phyloP scores from a whole-genome alignment of 495 filamentous ascomycete genomes.

The Talaromyces borbonicus region DNA sequence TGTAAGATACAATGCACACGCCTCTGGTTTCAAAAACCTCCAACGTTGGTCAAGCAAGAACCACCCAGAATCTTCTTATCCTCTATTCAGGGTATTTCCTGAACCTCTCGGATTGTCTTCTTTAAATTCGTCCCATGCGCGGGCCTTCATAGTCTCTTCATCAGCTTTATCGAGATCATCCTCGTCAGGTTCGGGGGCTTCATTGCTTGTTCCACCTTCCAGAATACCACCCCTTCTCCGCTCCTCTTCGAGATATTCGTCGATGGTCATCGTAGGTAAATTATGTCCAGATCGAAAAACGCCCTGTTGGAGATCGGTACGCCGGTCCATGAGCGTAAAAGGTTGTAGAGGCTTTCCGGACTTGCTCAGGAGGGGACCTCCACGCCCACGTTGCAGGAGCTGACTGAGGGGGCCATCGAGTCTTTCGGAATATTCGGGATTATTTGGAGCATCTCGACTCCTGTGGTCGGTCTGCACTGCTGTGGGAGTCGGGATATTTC shows the following conservation, averaged over 20 bases:
- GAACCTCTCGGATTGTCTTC: slow-evolving; percentile 83
- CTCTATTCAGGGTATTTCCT: slow-evolving; percentile 80
- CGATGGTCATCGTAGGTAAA: slow-evolving; percentile 93
- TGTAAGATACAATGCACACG: too few relatives aligned
- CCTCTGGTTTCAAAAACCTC: too few relatives aligned
- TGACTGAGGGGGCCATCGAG: slow-evolving; percentile 55
- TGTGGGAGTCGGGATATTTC: slow-evolving; percentile 27
- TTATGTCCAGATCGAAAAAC: slow-evolving; percentile 90
- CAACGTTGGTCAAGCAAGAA: background rate
- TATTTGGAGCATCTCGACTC: slow-evolving; percentile 28
- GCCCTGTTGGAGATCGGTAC: slow-evolving; percentile 66
- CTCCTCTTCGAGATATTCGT: slow-evolving; percentile 95
- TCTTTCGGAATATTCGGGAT: slow-evolving; percentile 59
- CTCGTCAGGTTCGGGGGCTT: slow-evolving; percentile 70
- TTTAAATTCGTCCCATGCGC: slow-evolving; percentile 90
- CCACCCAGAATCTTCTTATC: slow-evolving; percentile 33
- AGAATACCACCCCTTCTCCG: slow-evolving; percentile 77
- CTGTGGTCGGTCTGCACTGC: slow-evolving; percentile 38
- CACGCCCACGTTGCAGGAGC: slow-evolving; percentile 39
- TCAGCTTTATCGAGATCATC: slow-evolving; percentile 81
- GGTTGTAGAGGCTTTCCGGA: slow-evolving; percentile 83
- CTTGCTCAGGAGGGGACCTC: slow-evolving; percentile 69
- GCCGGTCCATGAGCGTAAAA: slow-evolving; percentile 73
- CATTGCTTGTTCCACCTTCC: slow-evolving; percentile 61
- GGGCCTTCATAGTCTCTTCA: slow-evolving; percentile 81